phyloP scores from a whole-genome alignment of 495 filamentous ascomycete species.

The Neurospora cerealis region DNA sequence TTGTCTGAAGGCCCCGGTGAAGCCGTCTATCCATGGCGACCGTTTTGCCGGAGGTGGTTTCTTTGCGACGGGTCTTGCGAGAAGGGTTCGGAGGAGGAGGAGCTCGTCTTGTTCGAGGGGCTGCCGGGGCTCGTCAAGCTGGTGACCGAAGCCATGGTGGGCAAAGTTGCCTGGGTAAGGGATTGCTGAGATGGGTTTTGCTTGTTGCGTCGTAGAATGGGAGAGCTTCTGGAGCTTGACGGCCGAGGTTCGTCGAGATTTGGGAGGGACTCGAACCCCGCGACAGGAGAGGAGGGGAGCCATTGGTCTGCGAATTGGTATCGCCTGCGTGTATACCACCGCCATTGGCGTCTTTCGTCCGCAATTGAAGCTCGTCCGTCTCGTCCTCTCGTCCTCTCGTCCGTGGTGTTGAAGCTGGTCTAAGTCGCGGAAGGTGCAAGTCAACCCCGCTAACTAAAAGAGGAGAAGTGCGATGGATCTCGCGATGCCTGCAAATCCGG shows the following conservation, averaged over 20 bases:
- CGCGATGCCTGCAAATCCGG: background rate
- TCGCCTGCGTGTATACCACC: background rate
- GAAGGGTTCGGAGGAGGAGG: background rate
- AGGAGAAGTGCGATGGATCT: background rate
- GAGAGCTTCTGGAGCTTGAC: background rate
- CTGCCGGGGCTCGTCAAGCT: background rate
- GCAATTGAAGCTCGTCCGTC: background rate
- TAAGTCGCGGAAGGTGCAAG: background rate
- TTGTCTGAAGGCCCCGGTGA: background rate
- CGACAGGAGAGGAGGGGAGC: background rate
- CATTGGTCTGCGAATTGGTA: background rate
- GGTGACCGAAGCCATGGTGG: background rate
- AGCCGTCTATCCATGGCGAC: background rate
- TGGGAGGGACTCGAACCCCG: background rate
- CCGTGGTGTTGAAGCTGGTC: background rate
- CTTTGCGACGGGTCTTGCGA: background rate
- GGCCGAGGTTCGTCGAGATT: background rate
- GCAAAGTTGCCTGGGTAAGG: background rate
- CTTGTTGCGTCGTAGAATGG: background rate
- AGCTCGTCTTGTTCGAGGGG: background rate
- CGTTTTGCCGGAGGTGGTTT: background rate
- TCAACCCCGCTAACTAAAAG: background rate
- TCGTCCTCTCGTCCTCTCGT: background rate
- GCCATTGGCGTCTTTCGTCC: background rate
- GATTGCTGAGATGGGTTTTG: background rate